Percentiles rank a stretch among this genome's conserved stretches.
These are phyloP conservation scores for Fusarium abutilonis DNA, from an alignment of 2,329 filamentous ascomycete genomes.

Conservation along the genomic window DNA sequence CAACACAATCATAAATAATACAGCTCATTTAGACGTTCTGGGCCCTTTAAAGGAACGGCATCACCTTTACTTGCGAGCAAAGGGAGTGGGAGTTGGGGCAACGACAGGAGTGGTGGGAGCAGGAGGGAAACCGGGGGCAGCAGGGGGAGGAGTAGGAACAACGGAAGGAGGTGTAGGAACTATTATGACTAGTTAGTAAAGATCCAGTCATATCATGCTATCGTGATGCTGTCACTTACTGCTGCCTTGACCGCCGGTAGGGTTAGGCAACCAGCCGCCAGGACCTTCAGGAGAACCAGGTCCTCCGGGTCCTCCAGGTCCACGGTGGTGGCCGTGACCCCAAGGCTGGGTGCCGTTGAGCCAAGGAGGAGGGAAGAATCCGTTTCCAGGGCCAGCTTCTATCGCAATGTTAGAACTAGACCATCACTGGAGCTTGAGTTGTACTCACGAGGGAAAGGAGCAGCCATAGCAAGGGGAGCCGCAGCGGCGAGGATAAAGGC, in stretches of 20 bases:
- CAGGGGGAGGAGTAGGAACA: slow-evolving; percentile 1
- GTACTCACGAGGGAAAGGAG: slow-evolving; percentile 30
- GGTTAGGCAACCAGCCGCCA: slow-evolving; percentile 19
- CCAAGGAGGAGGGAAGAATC: slow-evolving; percentile 10
- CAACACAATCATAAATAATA: background rate
- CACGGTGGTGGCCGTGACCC: background rate
- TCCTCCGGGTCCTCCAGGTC: slow-evolving; percentile 5
- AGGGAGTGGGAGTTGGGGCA: slow-evolving; percentile 24
- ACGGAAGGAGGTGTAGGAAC: slow-evolving; percentile 2
- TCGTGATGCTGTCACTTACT: slow-evolving; percentile 13
- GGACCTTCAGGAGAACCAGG: slow-evolving; percentile 8
- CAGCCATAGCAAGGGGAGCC: slow-evolving; percentile 33
- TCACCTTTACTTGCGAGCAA: slow-evolving; percentile 17
- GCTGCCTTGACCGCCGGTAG: slow-evolving; percentile 1
- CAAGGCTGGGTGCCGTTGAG: slow-evolving; percentile 24
- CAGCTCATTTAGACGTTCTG: background rate
- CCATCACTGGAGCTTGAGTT: background rate
- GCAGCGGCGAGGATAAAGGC: slow-evolving; percentile 33
- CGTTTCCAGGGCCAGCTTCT: slow-evolving; percentile 12
- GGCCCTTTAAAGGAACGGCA: background rate
- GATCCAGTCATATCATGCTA: background rate
- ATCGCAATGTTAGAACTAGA: background rate
- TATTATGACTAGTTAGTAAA: slow-evolving; percentile 10
- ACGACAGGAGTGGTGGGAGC: slow-evolving; percentile 4
- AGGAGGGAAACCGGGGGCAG: background rate